Evolutionary conservation across 1,284 basidiomycete genomes (phyloP).

Genomic region (Tylopilus sp.): DNA sequence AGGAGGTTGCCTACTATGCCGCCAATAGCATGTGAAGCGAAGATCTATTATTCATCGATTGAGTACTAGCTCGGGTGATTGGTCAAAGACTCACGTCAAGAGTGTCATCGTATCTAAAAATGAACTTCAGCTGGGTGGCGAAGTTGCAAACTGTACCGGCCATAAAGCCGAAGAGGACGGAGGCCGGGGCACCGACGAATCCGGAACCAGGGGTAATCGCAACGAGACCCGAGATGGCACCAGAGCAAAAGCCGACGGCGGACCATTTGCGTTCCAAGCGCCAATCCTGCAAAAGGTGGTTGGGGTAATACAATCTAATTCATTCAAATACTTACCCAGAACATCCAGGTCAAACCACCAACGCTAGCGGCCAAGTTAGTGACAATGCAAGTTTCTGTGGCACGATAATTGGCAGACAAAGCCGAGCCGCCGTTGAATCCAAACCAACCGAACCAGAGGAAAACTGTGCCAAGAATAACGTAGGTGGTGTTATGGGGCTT

Average conservation of each 20-base stretch:
- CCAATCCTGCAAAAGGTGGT: slow-evolving; percentile 57
- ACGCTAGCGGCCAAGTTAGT: slow-evolving; percentile 87
- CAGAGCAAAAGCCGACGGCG: slow-evolving; percentile 93
- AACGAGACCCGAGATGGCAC: slow-evolving; percentile 85
- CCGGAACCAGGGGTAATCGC: slow-evolving; percentile 91
- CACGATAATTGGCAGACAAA: slow-evolving; percentile 81
- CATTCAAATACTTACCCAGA: slow-evolving; percentile 48
- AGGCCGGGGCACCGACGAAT: slow-evolving; percentile 80
- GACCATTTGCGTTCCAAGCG: slow-evolving; percentile 91
- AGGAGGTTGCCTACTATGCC: slow-evolving; percentile 85
- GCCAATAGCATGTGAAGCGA: slow-evolving; percentile 85
- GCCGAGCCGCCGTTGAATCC: slow-evolving; percentile 89
- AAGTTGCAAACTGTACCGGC: slow-evolving; percentile 88
- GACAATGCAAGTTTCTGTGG: slow-evolving; percentile 85
- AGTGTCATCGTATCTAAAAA: slow-evolving; percentile 69
- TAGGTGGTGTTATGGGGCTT: slow-evolving; percentile 86
- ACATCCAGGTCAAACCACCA: slow-evolving; percentile 93
- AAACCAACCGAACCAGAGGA: slow-evolving; percentile 99
- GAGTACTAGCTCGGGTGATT: neutral
- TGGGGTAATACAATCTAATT: neutral
- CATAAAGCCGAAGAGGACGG: slow-evolving; percentile 82
- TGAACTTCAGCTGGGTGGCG: slow-evolving; percentile 88
- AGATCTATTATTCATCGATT: slow-evolving; percentile 50
- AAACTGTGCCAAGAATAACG: slow-evolving; percentile 86
- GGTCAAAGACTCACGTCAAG: slow-evolving; percentile 56